Evolutionary conservation across 495 filamentous ascomycete species (phyloP), one percentile per base, ranked within the genome.

Genomic region (Penicillium ucsense): DNA sequence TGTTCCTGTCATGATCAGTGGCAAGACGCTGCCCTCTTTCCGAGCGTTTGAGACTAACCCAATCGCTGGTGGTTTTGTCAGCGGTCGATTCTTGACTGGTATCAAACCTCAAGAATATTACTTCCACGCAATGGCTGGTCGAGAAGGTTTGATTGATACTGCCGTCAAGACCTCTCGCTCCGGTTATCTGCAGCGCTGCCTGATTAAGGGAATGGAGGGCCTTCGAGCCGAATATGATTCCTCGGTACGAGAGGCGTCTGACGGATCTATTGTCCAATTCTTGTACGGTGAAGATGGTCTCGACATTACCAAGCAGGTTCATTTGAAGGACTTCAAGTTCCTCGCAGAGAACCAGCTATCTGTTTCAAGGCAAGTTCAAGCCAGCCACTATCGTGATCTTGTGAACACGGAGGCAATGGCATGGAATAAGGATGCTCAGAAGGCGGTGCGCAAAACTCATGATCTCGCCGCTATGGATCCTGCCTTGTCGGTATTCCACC

Each of bases 151-250:
- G 55, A 97, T 99, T 68, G 94, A 99, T 78, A 99, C 94, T 36
- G 94, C 94, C 47, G 94, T 99, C 55, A 99, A 99, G 72, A 99
- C 94, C 4, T 91, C 89, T 35, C 80, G 91, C 54, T 96, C 90
- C 35, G 94, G 94, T 56, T 99, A 99, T 61, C 68, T 99, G 50
- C 94, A 99, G 63, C 85, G 94, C 63, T 99, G 94, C 76, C 68
- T 99, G 54, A 92, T 97, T 67, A 99, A 99, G 73, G 94, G 91
- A 39, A 95, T 99, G 90, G 94, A 99, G 64, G 94, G 94, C 3
- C 68, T 96, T 38, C 84, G 78, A 55, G 88, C 94, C 0, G 80
- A 90, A 53, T 96, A 99, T 62, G 94, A 99, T 59, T 86, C 81
- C 27, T 90, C 90, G 20, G 92, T 99, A 12, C 77, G 94, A 47